phyloP scores from a whole-genome alignment of 2,329 filamentous ascomycete genomes.

The Exophiala aquamarina region DNA sequence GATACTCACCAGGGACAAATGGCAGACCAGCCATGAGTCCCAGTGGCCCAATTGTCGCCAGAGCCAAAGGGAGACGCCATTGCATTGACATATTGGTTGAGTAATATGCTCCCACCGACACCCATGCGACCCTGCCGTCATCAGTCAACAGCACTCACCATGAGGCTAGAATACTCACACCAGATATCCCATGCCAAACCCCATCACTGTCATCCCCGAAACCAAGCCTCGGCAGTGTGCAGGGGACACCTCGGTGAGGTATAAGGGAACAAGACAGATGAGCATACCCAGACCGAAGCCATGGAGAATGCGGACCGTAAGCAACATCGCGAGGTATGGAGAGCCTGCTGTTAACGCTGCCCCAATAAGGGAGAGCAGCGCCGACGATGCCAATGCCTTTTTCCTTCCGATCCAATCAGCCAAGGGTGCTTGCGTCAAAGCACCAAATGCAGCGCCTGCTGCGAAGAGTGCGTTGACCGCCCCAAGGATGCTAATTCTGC shows the following conservation, averaged over 20 bases:
- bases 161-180: conserved; percentile 1
- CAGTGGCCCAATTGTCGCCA: conserved; percentile 11
- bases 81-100: conserved; percentile 8
- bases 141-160: neutral
- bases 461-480: conserved; percentile 1
- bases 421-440: neutral
- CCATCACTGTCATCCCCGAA: conserved; percentile 16
- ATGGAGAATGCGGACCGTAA: neutral
- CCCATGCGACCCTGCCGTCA: conserved; percentile 10
- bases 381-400: neutral
- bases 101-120: conserved; percentile 15
- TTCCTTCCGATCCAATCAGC: neutral
- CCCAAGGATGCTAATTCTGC: neutral
- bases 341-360: neutral
- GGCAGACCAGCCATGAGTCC: conserved; percentile 7
- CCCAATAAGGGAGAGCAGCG: neutral
- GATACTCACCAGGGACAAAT: conserved; percentile 12
- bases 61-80: conserved; percentile 19
- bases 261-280: conserved; percentile 1
- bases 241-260: conserved; percentile 6
- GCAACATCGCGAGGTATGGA: neutral
- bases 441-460: neutral
- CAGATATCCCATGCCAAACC: conserved; percentile 14
- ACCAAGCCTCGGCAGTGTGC: conserved; percentile 14
- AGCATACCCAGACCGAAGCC: conserved; percentile 3